Conservation (phyloP, 202 grass and related monocot species). For the Schoenoplectus tabernaemontani region DNA sequence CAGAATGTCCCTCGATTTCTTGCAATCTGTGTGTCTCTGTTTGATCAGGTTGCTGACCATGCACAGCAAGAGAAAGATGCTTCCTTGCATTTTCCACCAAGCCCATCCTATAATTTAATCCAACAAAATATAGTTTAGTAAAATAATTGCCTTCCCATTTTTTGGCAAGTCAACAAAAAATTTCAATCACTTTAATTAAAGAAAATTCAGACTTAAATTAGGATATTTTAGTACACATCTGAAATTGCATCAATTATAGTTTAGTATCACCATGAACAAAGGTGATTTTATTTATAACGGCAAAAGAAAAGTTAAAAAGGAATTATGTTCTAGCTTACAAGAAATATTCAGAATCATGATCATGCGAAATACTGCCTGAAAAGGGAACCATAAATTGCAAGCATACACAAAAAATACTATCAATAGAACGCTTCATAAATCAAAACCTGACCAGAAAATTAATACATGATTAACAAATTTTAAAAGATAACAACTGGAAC, state of each 20-base stretch:
- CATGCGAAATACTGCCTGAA: background rate
- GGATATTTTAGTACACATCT: background rate
- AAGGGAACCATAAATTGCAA: background rate
- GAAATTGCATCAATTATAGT: background rate
- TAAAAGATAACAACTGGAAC: background rate
- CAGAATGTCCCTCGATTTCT: slow-evolving; percentile 62
- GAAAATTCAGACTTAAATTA: background rate
- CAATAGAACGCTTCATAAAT: background rate
- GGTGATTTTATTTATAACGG: background rate
- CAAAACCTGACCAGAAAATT: background rate
- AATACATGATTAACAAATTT: background rate
- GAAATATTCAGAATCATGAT: slow-evolving; percentile 2
- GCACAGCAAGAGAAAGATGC: slow-evolving; percentile 51
- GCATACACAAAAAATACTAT: background rate
- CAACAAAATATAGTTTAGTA: background rate
- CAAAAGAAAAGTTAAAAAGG: background rate
- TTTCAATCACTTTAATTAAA: background rate
- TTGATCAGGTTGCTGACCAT: slow-evolving; percentile 48
- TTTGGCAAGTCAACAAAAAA: background rate
- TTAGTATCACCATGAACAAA: background rate
- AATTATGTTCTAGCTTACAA: background rate
- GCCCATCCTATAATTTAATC: slow-evolving; percentile 51
- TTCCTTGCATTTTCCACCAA: slow-evolving; percentile 53
- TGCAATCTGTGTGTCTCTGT: slow-evolving; percentile 62
- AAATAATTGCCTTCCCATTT: background rate